Conservation (phyloP, 2,329 filamentous ascomycete genomes). For the Aspergillus spinulosporus region DNA sequence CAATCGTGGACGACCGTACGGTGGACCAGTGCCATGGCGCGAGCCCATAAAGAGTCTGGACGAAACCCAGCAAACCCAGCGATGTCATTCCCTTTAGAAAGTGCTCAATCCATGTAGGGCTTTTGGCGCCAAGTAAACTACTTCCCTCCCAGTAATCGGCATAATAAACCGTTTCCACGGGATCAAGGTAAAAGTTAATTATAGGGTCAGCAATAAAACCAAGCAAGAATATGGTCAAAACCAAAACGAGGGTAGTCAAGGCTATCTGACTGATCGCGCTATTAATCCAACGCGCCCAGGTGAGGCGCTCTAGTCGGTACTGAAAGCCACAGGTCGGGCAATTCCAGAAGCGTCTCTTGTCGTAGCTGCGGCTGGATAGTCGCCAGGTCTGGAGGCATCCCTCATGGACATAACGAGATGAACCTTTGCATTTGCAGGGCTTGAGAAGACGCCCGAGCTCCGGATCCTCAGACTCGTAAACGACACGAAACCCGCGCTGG, state of each 20-base stretch:
- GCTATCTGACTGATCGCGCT: slow-evolving; percentile 66
- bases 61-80: slow-evolving; percentile 78
- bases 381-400: slow-evolving; percentile 84
- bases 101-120: slow-evolving; percentile 73
- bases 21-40: slow-evolving; percentile 77
- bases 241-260: slow-evolving; percentile 71
- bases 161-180: slow-evolving; percentile 62
- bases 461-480: slow-evolving; percentile 73
- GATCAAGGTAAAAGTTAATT: slow-evolving; percentile 83
- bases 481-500: slow-evolving; percentile 57
- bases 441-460: slow-evolving; percentile 76
- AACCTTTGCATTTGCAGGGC: slow-evolving; percentile 91
- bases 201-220: slow-evolving; percentile 93
- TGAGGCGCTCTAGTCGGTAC: slow-evolving; percentile 76
- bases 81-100: slow-evolving; percentile 89
- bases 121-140: slow-evolving; percentile 43
- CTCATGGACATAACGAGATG: slow-evolving; percentile 91
- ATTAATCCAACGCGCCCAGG: slow-evolving; percentile 69
- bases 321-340: slow-evolving; percentile 85
- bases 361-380: slow-evolving; percentile 55
- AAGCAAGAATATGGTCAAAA: slow-evolving; percentile 73
- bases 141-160: slow-evolving; percentile 44
- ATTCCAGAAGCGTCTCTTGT: slow-evolving; percentile 73
- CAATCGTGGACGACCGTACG: slow-evolving; percentile 61
- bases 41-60: slow-evolving; percentile 75